Evolutionary conservation across 176 grass and related monocot species (phyloP).

Genomic region (Oryza nivara): DNA sequence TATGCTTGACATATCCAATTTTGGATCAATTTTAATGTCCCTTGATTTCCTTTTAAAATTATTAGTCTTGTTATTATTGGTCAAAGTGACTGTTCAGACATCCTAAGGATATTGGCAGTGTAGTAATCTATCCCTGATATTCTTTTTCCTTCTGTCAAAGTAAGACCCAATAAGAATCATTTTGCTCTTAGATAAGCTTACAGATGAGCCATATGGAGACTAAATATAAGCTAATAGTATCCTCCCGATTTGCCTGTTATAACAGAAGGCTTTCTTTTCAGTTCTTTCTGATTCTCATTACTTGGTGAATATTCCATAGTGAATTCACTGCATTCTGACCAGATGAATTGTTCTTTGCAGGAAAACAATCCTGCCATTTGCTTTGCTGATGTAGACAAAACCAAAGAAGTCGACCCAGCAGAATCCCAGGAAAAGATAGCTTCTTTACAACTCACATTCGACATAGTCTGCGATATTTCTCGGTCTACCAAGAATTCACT

Average conservation of each 20-base stretch:
- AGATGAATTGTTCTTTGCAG: slow-evolving; percentile 40
- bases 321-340: slow-evolving; percentile 21
- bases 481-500: slow-evolving; percentile 61
- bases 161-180: not conserved
- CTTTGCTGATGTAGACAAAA: slow-evolving; percentile 27
- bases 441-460: slow-evolving; percentile 71
- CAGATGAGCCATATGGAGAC: too few relatives aligned
- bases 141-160: not conserved
- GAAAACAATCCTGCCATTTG: slow-evolving; percentile 19
- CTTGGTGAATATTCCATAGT: too few relatives aligned
- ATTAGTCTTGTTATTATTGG: slow-evolving; percentile 1
- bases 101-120: not conserved
- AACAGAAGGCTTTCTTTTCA: too few relatives aligned
- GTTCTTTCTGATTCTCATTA: too few relatives aligned
- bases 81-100: not conserved
- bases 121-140: not conserved
- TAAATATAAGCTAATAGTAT: too few relatives aligned
- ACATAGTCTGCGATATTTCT: slow-evolving; percentile 74
- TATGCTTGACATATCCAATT: not conserved
- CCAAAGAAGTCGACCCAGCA: slow-evolving; percentile 6
- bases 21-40: not conserved
- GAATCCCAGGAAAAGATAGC: slow-evolving; percentile 47
- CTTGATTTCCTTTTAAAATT: slow-evolving; percentile 1
- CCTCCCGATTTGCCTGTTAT: too few relatives aligned
- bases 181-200: not conserved